Percentiles rank a stretch among this genome's conserved stretches.
These are phyloP conservation scores for Helenozyma baotianmanensis DNA, from an alignment of 805 yeast genomes.

Conservation along the genomic window DNA sequence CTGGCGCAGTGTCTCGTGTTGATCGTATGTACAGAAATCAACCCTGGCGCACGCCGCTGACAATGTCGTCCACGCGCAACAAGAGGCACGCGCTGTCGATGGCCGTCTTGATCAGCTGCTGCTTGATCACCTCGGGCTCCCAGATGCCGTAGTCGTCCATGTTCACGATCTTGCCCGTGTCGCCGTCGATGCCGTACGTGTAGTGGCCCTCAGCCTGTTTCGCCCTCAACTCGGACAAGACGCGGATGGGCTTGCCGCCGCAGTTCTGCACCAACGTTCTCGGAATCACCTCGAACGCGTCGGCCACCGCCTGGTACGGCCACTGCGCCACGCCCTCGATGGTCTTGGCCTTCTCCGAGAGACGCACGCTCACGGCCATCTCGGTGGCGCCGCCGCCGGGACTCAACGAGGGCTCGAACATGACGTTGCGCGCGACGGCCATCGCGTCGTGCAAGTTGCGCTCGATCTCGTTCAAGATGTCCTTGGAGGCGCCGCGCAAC, in stretches of 20 bases:
- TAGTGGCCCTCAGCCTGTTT: conserved; percentile 87
- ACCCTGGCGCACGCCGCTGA: conserved; percentile 85
- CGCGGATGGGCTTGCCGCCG: conserved; percentile 93
- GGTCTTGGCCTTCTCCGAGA: conserved; percentile 85
- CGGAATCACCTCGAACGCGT: conserved; percentile 97
- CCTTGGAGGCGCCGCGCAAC: conserved; percentile 95
- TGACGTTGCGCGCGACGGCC: conserved; percentile 94
- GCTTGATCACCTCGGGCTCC: conserved; percentile 99
- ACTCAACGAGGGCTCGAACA: conserved; percentile 88
- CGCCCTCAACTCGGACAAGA: conserved; percentile 87
- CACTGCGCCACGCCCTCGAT: conserved; percentile 95
- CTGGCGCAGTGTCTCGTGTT: no score
- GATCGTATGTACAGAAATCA: no score
- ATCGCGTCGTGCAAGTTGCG: conserved; percentile 97
- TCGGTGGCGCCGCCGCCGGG: conserved; percentile 99
- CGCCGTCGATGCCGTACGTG: conserved; percentile 94
- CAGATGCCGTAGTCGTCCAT: conserved; percentile 95
- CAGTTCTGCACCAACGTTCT: conserved; percentile 96
- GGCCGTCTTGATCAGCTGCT: conserved; percentile 95
- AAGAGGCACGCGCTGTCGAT: conserved; percentile 94
- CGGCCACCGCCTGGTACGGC: conserved; percentile 99
- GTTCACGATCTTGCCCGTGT: conserved; percentile 87
- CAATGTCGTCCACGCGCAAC: conserved; percentile 95
- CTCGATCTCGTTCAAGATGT: conserved; percentile 91
- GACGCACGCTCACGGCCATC: conserved; percentile 90